Conservation (phyloP, 2,329 filamentous ascomycete species). For the Aspergillus latus region DNA sequence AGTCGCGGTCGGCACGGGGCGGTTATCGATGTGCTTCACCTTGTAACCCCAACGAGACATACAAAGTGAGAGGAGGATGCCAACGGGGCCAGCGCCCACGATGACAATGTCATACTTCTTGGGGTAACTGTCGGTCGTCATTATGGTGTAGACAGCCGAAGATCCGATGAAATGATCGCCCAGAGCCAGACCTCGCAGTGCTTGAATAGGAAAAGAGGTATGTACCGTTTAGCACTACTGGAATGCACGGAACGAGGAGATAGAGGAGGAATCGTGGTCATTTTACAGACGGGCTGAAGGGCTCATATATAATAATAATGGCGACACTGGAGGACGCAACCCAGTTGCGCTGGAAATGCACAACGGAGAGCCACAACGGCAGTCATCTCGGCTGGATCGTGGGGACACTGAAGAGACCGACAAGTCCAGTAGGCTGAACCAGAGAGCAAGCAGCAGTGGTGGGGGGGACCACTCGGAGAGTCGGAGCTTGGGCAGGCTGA, state of each 20-base stretch:
- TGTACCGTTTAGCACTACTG: slow-evolving; percentile 1
- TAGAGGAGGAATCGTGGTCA: slow-evolving; percentile 1
- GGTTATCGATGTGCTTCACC: slow-evolving; percentile 92
- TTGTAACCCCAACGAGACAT: slow-evolving; percentile 91
- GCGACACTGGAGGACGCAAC: slow-evolving; percentile 20
- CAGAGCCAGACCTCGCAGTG: slow-evolving; percentile 2
- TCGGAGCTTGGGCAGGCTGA: neutral
- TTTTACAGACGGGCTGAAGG: slow-evolving; percentile 9
- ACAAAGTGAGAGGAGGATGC: slow-evolving; percentile 82
- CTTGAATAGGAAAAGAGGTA: neutral
- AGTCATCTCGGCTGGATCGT: slow-evolving; percentile 37
- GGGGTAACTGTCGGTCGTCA: slow-evolving; percentile 21
- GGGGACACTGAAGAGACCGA: slow-evolving; percentile 5
- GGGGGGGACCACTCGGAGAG: neutral
- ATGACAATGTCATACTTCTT: slow-evolving; percentile 72
- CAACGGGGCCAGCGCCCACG: slow-evolving; percentile 84
- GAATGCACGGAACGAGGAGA: neutral
- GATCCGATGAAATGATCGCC: neutral
- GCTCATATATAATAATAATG: slow-evolving; percentile 31
- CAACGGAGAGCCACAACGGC: slow-evolving; percentile 36
- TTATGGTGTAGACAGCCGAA: slow-evolving; percentile 7
- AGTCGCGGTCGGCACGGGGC: slow-evolving; percentile 78
- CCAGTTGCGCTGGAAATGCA: slow-evolving; percentile 16
- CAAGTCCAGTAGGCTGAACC: slow-evolving; percentile 8
- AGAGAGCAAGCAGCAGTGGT: neutral